phyloP scores from a whole-genome alignment of 2,329 filamentous ascomycete species.

The Emericellopsis atlantica region DNA sequence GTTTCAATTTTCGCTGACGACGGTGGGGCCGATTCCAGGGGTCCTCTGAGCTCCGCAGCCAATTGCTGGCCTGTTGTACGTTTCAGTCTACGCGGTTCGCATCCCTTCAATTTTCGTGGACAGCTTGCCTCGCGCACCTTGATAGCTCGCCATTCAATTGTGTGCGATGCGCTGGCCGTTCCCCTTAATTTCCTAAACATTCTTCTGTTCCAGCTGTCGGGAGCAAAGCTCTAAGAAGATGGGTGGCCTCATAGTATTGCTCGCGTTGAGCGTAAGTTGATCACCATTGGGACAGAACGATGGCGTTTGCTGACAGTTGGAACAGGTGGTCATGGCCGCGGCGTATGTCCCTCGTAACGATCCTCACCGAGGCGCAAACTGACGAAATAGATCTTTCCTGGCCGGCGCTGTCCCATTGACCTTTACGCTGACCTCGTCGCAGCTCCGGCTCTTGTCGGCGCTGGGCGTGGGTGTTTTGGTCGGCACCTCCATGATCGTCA shows the following conservation, averaged over 20 bases:
- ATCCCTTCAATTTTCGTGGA: too few species aligned
- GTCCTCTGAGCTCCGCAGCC: too few species aligned
- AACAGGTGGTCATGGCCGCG: conserved; percentile 43
- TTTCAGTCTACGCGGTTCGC: too few species aligned
- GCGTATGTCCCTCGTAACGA: conserved; percentile 29
- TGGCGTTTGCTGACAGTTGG: conserved; percentile 8
- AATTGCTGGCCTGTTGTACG: too few species aligned
- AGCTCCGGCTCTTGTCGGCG: conserved; percentile 80
- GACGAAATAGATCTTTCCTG: conserved; percentile 64
- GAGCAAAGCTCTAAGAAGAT: conserved; percentile 11
- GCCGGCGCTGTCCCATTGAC: conserved; percentile 85
- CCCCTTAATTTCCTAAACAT: too few species aligned
- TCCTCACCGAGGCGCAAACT: conserved; percentile 5
- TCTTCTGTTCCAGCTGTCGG: neutral
- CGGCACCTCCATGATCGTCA: conserved; percentile 89
- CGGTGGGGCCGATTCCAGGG: too few species aligned
- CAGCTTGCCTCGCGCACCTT: too few species aligned
- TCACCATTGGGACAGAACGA: neutral
- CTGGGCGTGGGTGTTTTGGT: conserved; percentile 90
- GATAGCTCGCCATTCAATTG: too few species aligned
- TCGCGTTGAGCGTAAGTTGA: conserved; percentile 25
- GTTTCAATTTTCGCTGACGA: too few species aligned
- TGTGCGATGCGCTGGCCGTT: too few species aligned
- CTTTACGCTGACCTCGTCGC: conserved; percentile 74
- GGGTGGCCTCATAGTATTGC: conserved; percentile 25